A percentile compares a stretch with the other conserved stretches of the same genome.
phyloP scores from a whole-genome alignment of 1,284 basidiomycete genomes.

The Heterobasidion occidentale region DNA sequence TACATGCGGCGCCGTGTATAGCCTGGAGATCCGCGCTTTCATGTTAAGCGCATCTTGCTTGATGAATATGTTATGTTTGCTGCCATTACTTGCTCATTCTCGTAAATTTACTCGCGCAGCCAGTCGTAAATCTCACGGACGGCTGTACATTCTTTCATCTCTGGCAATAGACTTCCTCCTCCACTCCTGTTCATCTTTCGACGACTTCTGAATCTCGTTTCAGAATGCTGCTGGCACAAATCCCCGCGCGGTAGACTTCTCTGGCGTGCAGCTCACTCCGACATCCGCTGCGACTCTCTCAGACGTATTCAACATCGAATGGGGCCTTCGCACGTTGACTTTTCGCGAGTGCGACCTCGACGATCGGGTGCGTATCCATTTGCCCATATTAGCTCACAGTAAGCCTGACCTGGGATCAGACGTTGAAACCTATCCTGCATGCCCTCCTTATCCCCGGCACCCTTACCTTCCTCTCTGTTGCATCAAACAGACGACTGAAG shows the following conservation, averaged over 20 bases:
- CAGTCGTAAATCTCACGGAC: too few species aligned
- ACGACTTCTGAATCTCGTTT: background rate
- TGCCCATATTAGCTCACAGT: background rate
- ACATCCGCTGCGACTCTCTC: constrained; percentile 74
- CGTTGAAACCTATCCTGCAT: constrained; percentile 86
- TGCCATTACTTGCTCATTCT: too few species aligned
- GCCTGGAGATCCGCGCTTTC: too few species aligned
- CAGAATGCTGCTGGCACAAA: constrained; percentile 45
- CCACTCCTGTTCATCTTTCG: background rate
- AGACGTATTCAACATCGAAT: constrained; percentile 85
- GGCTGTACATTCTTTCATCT: background rate
- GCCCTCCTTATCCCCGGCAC: constrained; percentile 81
- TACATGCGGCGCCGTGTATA: too few species aligned
- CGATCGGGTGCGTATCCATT: constrained; percentile 51
- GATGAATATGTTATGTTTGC: too few species aligned
- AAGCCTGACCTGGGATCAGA: constrained; percentile 30
- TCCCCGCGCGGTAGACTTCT: constrained; percentile 71
- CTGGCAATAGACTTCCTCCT: background rate
- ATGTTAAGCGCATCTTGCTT: too few species aligned
- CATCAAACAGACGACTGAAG: constrained; percentile 82
- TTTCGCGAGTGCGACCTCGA: constrained; percentile 78
- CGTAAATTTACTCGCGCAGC: too few species aligned
- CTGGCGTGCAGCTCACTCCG: constrained; percentile 65
- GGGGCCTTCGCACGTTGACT: constrained; percentile 78
- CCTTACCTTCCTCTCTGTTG: constrained; percentile 79